Evolutionary conservation across 2,329 filamentous ascomycete species (phyloP), one percentile per base, ranked within the genome.

Genomic region (Chrysoporthe deuterocubensis): DNA sequence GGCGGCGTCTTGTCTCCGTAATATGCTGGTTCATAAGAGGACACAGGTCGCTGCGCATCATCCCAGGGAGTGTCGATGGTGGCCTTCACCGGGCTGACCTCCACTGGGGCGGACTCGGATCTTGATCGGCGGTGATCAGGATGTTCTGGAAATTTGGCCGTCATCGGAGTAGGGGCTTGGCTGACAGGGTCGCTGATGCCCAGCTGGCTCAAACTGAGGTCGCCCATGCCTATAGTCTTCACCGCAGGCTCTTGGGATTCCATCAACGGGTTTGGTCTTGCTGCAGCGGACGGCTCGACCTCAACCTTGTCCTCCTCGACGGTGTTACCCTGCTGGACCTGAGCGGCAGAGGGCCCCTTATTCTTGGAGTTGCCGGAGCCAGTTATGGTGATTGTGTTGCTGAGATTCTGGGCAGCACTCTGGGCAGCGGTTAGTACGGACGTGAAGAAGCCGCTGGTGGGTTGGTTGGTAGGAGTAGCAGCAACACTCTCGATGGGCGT

Each of bases 371-470:
- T 78, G n/a, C 81, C 81, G n/a, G 86, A 85, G 8, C 83, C 80
- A 64, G 85, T 86, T 76, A 89, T 94, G 61, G 88, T 87, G 59
- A 97, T 90, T 60, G 90, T 93, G 71, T 87, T 92, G 72, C 86
- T 93, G 4, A 94, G 78, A 21, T 88, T 89, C 71, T 83, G 93
- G 16, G 94, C 94, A 56, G 95, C 95, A 85, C 91, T 97, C 78
- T 98, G 95, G 21, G 96, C 96, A 58, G 91, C 95, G 52, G 93
- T 95, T 71, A 99, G 89, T 76, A 99, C 92, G 37, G 92, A 94
- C 4, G 93, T 97, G 80, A 99, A 98, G 81, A 99, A 98, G 0
- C 94, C 90, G 48, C 86, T 83, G 65, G 87, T 85, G 42, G 86
- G 88, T 18, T 65, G 63, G 74, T 73, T 86, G 83, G 66, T 78